Conservation (phyloP, 2,329 filamentous ascomycete genomes). For the Cytospora piceicola region DNA sequence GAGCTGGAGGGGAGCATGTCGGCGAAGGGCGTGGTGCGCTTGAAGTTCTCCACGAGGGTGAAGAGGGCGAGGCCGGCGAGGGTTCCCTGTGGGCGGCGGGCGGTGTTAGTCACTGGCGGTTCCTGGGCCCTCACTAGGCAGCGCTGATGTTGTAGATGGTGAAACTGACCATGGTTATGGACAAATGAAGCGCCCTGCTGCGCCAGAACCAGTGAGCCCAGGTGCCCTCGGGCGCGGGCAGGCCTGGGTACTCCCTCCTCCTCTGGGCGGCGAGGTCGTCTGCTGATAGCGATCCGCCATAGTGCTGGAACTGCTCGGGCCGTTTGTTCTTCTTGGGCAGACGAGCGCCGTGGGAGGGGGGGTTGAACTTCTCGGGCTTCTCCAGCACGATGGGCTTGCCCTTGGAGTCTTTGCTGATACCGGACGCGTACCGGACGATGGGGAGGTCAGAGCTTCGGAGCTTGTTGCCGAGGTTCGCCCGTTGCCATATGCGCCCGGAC, state of each 20-base stretch:
- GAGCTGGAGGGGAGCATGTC: constrained; percentile 76
- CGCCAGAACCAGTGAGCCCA: constrained; percentile 86
- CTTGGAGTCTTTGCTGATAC: constrained; percentile 42
- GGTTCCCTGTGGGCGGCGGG: constrained; percentile 55
- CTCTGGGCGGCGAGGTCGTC: constrained; percentile 69
- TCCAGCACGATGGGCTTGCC: constrained; percentile 70
- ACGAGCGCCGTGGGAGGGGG: constrained; percentile 82
- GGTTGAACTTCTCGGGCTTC: constrained; percentile 87
- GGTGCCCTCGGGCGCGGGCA: constrained; percentile 83
- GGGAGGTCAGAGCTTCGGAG: constrained; percentile 36
- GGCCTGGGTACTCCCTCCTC: constrained; percentile 78
- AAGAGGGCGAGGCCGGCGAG: constrained; percentile 70
- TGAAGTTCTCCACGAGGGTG: constrained; percentile 80
- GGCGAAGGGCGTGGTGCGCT: constrained; percentile 75
- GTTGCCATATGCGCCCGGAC: constrained; percentile 59
- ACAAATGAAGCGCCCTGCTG: constrained; percentile 74
- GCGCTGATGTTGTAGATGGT: too few species aligned
- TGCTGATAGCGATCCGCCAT: constrained; percentile 71
- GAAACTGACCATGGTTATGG: constrained; percentile 74
- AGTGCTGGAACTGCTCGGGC: constrained; percentile 67
- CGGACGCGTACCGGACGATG: constrained; percentile 39
- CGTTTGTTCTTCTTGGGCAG: constrained; percentile 53
- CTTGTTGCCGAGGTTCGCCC: constrained; percentile 35
- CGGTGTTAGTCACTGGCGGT: background rate
- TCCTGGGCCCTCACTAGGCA: too few species aligned